phyloP scores from a whole-genome alignment of 208 protist species.

The Leptomonas pyrrhocoris region DNA sequence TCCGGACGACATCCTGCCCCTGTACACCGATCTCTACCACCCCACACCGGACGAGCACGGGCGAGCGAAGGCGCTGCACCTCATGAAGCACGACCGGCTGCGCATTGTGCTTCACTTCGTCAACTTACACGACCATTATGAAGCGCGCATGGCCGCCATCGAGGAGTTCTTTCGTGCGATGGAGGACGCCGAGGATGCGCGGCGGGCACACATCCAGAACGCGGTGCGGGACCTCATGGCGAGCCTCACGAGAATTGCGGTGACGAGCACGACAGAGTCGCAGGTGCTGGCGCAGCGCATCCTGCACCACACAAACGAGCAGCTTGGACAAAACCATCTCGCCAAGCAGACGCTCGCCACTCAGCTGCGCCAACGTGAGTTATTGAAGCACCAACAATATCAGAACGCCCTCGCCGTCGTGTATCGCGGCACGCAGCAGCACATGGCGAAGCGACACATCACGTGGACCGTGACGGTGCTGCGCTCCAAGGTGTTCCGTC shows the following conservation, averaged over 20 bases:
- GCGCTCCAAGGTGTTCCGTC: constrained; percentile 59
- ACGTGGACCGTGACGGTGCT: constrained; percentile 59
- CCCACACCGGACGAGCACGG: constrained; percentile 38
- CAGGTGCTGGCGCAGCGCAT: constrained; percentile 84
- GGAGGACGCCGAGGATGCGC: constrained; percentile 48
- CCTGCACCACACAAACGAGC: constrained; percentile 74
- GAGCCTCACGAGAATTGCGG: constrained; percentile 68
- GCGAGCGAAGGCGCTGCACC: constrained; percentile 31
- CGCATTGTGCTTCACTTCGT: constrained; percentile 52
- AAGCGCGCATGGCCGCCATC: constrained; percentile 45
- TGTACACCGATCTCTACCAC: constrained; percentile 43
- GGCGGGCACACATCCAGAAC: constrained; percentile 46
- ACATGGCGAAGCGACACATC: constrained; percentile 56
- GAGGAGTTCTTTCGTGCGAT: constrained; percentile 38
- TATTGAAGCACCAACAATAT: constrained; percentile 71
- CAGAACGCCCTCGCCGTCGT: constrained; percentile 42
- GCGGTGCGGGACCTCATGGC: constrained; percentile 65
- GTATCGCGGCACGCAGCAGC: constrained; percentile 46
- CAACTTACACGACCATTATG: constrained; percentile 34
- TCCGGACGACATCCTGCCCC: constrained; percentile 36
- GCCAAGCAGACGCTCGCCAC: constrained; percentile 54
- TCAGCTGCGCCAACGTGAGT: constrained; percentile 68
- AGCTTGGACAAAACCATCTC: constrained; percentile 61
- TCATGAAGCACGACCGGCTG: constrained; percentile 62
- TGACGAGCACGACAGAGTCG: constrained; percentile 68